Evolutionary conservation across 1,284 basidiomycete species (phyloP), one percentile per base, ranked within the genome.

Genomic region (Pseudozyma sp.): DNA sequence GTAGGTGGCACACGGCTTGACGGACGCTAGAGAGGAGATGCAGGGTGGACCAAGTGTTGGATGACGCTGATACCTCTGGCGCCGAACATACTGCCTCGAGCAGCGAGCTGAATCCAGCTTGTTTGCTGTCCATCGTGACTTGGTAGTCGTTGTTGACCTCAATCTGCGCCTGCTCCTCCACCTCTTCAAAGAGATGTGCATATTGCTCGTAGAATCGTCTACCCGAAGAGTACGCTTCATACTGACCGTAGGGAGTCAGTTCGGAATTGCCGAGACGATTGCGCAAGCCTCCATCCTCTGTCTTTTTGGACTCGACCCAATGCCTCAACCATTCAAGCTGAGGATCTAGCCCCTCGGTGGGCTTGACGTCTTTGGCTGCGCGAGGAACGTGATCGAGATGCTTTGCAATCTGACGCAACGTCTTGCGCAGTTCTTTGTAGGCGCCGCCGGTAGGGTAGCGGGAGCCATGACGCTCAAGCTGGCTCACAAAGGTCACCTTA

Each of bases 391-490:
- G 61, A 9, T 69, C 24, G 50, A 74, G 62, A 31, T 74, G 71
- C 54, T 69, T 65, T 5, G 66, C 71, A 11, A 74, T 69, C 29
- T 69, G 59, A 30, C 58, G 57, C 5, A 74, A 55, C 29, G 71
- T 74, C 39, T 62, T 68, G 42, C 56, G 54, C 3, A 74, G 57
- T n/a, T 69, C 62, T 37, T 50, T 57, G 52, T 66, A 74, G 1
- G 71, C 63, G 8, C 71, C 71, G 6, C 48, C 51, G 29, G 71
- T 74, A 1, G 71, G 71, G 19, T 74, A 74, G 37, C 71, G 55
- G 4, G 71, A 74, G 37, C 71, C 71, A 33, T 74, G 71, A 19
- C 71, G 45, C 53, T 74, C 71, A 29, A 74, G 67, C 54, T 69
- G 71, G 40, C 58, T 69, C 54, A 74, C 71, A 52, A 69, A 74